phyloP scores from a whole-genome alignment of 164 flowering plant species.

The Litsea cubeba region DNA sequence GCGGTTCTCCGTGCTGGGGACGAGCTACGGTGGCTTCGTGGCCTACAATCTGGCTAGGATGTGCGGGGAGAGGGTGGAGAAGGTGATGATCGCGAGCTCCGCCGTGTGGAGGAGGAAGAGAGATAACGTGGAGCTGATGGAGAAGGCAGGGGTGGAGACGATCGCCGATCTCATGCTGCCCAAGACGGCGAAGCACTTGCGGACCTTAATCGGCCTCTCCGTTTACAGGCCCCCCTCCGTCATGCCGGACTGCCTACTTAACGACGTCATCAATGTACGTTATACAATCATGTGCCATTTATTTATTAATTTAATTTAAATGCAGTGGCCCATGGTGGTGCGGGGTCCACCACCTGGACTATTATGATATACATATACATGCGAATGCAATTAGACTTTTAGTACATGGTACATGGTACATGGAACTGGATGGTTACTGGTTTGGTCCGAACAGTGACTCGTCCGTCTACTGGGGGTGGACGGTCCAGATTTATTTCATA shows the following conservation, averaged over 20 bases:
- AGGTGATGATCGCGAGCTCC: constrained; percentile 69
- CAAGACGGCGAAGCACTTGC: constrained; percentile 28
- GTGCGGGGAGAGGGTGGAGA: constrained; percentile 58
- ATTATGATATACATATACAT: background rate
- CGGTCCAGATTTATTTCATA: too few relatives aligned
- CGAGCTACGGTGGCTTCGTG: constrained; percentile 44
- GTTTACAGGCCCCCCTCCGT: constrained; percentile 14
- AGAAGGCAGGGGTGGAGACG: constrained; percentile 35
- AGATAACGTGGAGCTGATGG: constrained; percentile 35
- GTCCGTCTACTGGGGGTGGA: too few relatives aligned
- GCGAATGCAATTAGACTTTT: background rate
- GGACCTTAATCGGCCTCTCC: constrained; percentile 32
- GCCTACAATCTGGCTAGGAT: constrained; percentile 60
- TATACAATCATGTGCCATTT: too few relatives aligned
- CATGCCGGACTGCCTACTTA: constrained; percentile 52
- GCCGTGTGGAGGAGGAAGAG: constrained; percentile 41
- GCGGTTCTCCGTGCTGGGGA: constrained; percentile 25
- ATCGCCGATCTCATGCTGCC: constrained; percentile 64
- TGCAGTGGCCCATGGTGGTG: background rate
- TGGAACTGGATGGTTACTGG: too few relatives aligned
- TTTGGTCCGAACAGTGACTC: too few relatives aligned
- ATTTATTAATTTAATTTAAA: too few relatives aligned
- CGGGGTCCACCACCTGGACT: background rate
- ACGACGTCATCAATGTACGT: constrained; percentile 50
- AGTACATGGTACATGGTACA: too few relatives aligned